Conservation (phyloP, 306 rosid genomes). For the Sechiopsis laciniata region DNA sequence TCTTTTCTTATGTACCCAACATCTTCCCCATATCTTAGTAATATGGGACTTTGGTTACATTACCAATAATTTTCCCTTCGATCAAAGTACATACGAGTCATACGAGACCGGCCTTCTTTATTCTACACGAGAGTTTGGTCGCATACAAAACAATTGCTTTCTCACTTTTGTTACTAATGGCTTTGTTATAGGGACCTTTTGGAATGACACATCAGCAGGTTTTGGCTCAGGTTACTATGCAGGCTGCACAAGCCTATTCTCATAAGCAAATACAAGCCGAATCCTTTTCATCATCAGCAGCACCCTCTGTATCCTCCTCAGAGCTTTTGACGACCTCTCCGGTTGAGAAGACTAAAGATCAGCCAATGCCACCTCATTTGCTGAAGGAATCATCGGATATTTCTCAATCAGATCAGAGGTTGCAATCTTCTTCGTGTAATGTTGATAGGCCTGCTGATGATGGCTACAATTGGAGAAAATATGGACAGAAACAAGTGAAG, state of each 20-base stretch:
- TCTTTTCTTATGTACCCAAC: no score
- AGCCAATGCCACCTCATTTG: conserved; percentile 26
- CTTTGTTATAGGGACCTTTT: conserved; percentile 40
- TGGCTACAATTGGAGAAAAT: conserved; percentile 78
- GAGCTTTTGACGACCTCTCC: conserved; percentile 31
- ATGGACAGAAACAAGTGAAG: conserved; percentile 81
- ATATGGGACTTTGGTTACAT: no score
- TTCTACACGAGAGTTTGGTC: no score
- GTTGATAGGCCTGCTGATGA: conserved; percentile 65
- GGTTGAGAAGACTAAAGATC: conserved; percentile 29
- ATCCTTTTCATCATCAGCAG: conserved; percentile 31
- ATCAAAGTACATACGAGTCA: no score
- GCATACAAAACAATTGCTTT: no score
- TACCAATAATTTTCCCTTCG: no score
- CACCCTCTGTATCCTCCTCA: conserved; percentile 28
- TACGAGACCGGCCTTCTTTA: no score
- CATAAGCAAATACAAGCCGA: conserved; percentile 37
- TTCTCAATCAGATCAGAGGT: conserved; percentile 41
- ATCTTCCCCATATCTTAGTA: no score
- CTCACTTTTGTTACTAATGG: neutral
- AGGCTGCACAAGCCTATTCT: conserved; percentile 40
- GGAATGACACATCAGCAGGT: conserved; percentile 72
- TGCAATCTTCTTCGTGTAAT: conserved; percentile 34
- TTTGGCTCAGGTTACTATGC: conserved; percentile 58
- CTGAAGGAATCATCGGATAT: conserved; percentile 32